Evolutionary conservation across 2,329 filamentous ascomycete species (phyloP).

Genomic region (Xylaria sp.): DNA sequence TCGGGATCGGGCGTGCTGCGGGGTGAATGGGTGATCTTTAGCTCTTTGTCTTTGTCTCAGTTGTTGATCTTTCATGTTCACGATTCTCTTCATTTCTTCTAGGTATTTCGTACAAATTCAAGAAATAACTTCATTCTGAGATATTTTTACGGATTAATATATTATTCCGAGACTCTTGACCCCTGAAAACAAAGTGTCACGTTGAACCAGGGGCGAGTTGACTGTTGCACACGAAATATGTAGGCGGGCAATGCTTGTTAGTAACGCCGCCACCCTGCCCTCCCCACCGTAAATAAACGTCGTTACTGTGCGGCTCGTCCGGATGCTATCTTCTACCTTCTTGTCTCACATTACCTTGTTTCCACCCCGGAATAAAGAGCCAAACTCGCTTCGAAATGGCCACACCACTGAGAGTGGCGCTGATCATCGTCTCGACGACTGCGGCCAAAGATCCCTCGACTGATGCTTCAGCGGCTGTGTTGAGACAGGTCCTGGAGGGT

Average conservation of each 20-base stretch:
- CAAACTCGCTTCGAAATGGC: constrained; percentile 4
- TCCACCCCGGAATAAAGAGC: not conserved
- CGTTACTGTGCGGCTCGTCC: no score
- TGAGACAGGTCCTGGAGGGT: constrained; percentile 63
- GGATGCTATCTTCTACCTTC: not conserved
- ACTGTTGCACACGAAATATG: not conserved
- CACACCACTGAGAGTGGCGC: constrained; percentile 59
- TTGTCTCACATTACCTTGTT: not conserved
- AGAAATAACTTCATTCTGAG: no score
- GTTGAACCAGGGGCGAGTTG: no score
- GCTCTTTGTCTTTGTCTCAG: no score
- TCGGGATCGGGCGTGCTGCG: not conserved
- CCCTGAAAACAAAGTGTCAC: no score
- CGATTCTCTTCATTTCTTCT: no score
- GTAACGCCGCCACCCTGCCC: not conserved
- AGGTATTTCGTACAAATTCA: no score
- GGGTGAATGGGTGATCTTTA: not conserved
- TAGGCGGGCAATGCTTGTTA: not conserved
- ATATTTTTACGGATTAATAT: not conserved
- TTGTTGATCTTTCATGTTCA: no score
- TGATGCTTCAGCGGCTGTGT: constrained; percentile 63
- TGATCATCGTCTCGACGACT: constrained; percentile 88
- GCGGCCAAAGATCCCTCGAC: constrained; percentile 72
- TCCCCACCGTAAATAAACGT: not conserved
- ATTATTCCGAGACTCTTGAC: not conserved